Evolutionary conservation across 2,329 filamentous ascomycete genomes (phyloP).

Genomic region (Penicillium polonicum): DNA sequence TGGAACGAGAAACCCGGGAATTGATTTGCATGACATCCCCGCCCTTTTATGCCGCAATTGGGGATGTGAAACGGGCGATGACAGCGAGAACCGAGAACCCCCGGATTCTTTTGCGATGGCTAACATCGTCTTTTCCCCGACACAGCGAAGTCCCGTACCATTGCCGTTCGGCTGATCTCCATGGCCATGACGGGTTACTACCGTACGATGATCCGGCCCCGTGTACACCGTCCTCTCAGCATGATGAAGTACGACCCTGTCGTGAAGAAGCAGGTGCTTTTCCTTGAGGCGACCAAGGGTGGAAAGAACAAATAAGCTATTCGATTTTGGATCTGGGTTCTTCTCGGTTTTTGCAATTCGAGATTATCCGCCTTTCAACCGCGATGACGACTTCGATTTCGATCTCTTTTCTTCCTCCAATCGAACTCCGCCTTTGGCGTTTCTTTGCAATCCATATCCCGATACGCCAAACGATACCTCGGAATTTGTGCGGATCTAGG

Average conservation of each 20-base stretch:
- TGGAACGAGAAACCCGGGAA: background rate
- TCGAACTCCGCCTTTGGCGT: background rate
- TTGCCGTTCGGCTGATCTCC: conserved; percentile 89
- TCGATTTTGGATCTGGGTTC: background rate
- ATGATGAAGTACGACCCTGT: conserved; percentile 99
- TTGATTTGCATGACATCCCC: background rate
- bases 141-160: conserved; percentile 82
- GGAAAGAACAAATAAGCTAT: conserved; percentile 49
- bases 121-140: conserved; percentile 15
- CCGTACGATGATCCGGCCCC: conserved; percentile 82
- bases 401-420: background rate
- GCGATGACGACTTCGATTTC: background rate
- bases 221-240: conserved; percentile 78
- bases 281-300: conserved; percentile 87
- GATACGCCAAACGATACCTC: background rate
- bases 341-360: background rate
- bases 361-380: background rate
- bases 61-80: background rate
- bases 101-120: conserved; percentile 2
- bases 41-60: background rate
- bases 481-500: background rate
- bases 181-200: conserved; percentile 99
- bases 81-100: conserved; percentile 3
- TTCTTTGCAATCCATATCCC: background rate
- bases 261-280: conserved; percentile 92